Evolutionary conservation across 257 asterid genomes (phyloP), one percentile per base, ranked within the genome.

Genomic region (Catharanthus roseus): DNA sequence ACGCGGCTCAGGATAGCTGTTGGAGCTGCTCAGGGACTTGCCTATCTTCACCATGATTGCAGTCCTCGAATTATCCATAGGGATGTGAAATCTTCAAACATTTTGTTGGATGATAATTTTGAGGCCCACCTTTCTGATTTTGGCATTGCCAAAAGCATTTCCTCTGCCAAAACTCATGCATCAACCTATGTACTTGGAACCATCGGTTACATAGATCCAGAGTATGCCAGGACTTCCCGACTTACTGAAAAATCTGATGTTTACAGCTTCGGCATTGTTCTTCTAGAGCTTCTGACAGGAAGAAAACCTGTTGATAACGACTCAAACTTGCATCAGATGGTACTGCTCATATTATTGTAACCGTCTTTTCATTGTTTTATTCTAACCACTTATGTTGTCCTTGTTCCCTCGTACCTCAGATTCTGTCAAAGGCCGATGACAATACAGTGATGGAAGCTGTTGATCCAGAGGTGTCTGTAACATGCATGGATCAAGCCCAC

Each of bases 41-140:
- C 99, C 11, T 95, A 95, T 87, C 97, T 95, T 36, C 99, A 95
- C 70, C 96, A 95, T 21, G 99, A 90, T 65, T 95, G 99, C 83
- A 86, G 77, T 80, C 98, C 96, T 0, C 88, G 79, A 81, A 91
- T 95, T 72, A 87, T 95, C 38, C 99, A 95, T 60, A 79, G 99
- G 76, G 99, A 95, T 19, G 97, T 95, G 21, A 95, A 95, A 65
- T 91, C 99, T 6, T 91, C 99, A 0, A 95, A 95, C 69, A 95
- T 95, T 72, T 80, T 91, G 42, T 77, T 95, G 24, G 97, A 95
- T 74, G 93, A 84, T 33, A 86, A 89, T 41, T 95, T 95, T n/a
- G 97, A 83, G 73, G 96, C 97, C 54, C 99, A 87, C 77, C 86
- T 95, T 5, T 91, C 99, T 2, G 99, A 95, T 86, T 95, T 95